Evolutionary conservation across 2,329 filamentous ascomycete species (phyloP).

Genomic region (Microthyrium microscopicum): DNA sequence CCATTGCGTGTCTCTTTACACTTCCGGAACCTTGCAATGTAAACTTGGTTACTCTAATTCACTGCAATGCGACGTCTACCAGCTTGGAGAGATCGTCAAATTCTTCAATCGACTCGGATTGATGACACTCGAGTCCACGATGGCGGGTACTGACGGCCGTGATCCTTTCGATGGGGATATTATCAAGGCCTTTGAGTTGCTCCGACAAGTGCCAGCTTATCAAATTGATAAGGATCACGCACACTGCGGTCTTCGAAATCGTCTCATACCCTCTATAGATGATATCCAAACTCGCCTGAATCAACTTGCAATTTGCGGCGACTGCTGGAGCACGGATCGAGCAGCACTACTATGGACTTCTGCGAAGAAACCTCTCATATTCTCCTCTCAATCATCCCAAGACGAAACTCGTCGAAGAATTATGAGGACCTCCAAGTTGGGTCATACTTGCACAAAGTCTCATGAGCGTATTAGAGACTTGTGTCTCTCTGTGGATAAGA

Average conservation of each 20-base stretch:
- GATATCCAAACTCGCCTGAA: conserved; percentile 34
- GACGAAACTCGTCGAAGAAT: too few relatives aligned
- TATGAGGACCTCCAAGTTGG: too few relatives aligned
- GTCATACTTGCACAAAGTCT: too few relatives aligned
- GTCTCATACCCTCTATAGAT: conserved; percentile 49
- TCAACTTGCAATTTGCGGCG: conserved; percentile 23
- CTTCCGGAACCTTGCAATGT: conserved; percentile 51
- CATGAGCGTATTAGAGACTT: too few relatives aligned
- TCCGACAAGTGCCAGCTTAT: conserved; percentile 53
- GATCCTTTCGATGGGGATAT: conserved; percentile 43
- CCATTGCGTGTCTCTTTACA: conserved; percentile 52
- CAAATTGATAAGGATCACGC: conserved; percentile 58
- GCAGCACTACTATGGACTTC: conserved; percentile 26
- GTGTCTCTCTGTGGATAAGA: too few relatives aligned
- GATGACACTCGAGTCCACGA: conserved; percentile 34
- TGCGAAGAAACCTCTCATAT: too few relatives aligned
- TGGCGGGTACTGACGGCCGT: conserved; percentile 22
- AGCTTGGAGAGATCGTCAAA: conserved; percentile 60
- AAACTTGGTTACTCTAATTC: conserved; percentile 59
- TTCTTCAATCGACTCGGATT: conserved; percentile 49
- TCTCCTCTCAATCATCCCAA: too few relatives aligned
- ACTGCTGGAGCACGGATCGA: conserved; percentile 26
- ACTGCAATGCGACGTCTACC: conserved; percentile 57
- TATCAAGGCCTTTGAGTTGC: conserved; percentile 38
- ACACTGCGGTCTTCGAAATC: conserved; percentile 54